Conservation (phyloP, 2,329 filamentous ascomycete species). For the Cercospora berteroae region DNA sequence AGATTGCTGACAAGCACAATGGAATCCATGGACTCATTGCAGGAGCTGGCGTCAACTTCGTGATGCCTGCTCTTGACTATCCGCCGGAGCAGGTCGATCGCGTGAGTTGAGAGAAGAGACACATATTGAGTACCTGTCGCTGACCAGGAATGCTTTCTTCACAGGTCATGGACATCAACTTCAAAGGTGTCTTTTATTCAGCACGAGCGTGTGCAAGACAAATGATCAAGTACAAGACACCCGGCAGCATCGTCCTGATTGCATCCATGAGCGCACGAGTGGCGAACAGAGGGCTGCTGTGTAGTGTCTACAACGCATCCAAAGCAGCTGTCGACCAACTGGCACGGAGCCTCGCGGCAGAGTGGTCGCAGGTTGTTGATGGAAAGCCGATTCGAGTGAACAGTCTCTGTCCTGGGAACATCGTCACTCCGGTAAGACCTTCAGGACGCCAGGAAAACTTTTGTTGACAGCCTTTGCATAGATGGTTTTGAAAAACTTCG, state of each 20-base stretch:
- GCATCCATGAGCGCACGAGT: slow-evolving; percentile 52
- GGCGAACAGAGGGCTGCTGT: slow-evolving; percentile 26
- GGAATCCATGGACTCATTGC: slow-evolving; percentile 36
- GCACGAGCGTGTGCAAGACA: slow-evolving; percentile 49
- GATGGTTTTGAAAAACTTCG: slow-evolving; percentile 38
- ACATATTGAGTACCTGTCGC: background rate
- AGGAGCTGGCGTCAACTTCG: slow-evolving; percentile 35
- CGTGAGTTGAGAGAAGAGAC: background rate
- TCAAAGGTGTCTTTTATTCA: slow-evolving; percentile 50
- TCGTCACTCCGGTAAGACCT: slow-evolving; percentile 33
- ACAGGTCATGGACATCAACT: slow-evolving; percentile 43
- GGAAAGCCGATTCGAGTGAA: slow-evolving; percentile 37
- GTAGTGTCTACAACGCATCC: slow-evolving; percentile 42
- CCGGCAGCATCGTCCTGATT: slow-evolving; percentile 51
- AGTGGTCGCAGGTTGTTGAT: slow-evolving; percentile 39
- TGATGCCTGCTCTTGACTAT: slow-evolving; percentile 34
- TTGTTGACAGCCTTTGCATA: slow-evolving; percentile 2
- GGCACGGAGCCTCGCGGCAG: slow-evolving; percentile 22
- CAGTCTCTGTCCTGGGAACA: slow-evolving; percentile 37
- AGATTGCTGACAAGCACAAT: slow-evolving; percentile 32
- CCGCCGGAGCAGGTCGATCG: slow-evolving; percentile 34
- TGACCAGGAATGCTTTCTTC: background rate
- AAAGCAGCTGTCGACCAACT: slow-evolving; percentile 27
- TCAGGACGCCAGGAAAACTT: background rate
- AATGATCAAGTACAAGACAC: slow-evolving; percentile 51